Evolutionary conservation across 2,329 filamentous ascomycete species (phyloP), one percentile per base, ranked within the genome.

Genomic region (Cadophora luteo-olivacea): DNA sequence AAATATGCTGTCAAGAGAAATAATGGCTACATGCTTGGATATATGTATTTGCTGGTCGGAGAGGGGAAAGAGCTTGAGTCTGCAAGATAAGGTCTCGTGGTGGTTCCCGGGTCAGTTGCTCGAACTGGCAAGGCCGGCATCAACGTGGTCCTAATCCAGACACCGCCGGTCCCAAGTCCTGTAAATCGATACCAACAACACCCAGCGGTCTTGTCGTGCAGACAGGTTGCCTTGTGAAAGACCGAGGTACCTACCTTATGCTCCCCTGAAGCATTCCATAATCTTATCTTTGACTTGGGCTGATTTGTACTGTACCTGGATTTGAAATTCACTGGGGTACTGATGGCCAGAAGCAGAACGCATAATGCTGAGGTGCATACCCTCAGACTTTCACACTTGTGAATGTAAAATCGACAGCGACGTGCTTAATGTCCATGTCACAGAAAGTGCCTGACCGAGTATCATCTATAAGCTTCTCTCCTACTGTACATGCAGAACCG

Each of bases 401-500:
- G 55, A 58, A 22, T 1, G 22, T 29, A 52, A 24, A 19, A 5
- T 24, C 25, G 6, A 22, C 24, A 32, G 48, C 12, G 16, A 29
- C 2, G 48, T n/a, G 14, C 5, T 38, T 24, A 32, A 22, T 55
- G 16, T 49, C 38, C 45, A 32, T 19, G 7, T 36, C 45, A 61
- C 58, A 62, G 45, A 38, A 38, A 24, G 33, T 16, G 29, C 38
- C 48, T 14, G 16, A 19, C 36, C 54, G 29, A 33, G 41, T 66
- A 61, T 63, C 62, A 63, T 73, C 70, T 73, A 73, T 72, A 51
- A 68, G 69, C 29, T 68, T 67, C 73, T 75, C 72, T 32, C 75
- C 76, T 77, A 75, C 74, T 77, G 38, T 65, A 77, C 76, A 77
- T 74, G 72, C 74, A 73, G 64, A 71, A 68, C 69, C 68, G 68